phyloP scores from a whole-genome alignment of 805 yeast species.

The Monosporozyma aquatica region DNA sequence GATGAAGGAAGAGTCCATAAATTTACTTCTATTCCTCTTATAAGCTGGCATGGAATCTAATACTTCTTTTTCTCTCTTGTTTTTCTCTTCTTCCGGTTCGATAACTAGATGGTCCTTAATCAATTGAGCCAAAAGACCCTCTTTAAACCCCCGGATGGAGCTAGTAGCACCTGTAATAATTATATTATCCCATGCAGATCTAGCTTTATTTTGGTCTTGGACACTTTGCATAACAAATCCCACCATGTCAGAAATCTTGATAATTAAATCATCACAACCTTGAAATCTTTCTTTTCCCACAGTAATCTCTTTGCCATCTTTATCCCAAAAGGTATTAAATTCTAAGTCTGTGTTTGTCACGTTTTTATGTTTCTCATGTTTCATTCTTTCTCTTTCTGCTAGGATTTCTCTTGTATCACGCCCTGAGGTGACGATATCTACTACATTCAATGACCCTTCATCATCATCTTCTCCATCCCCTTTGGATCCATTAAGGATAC shows the following conservation, averaged over 20 bases:
- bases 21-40: conserved; percentile 23
- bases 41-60: conserved; percentile 28
- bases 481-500: conserved; percentile 26
- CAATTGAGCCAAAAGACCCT: conserved; percentile 53
- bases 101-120: conserved; percentile 44
- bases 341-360: conserved; percentile 60
- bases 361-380: conserved; percentile 26
- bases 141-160: conserved; percentile 66
- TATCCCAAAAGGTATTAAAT: conserved; percentile 60
- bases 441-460: conserved; percentile 78
- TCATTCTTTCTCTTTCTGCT: conserved; percentile 49
- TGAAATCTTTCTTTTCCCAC: conserved; percentile 89
- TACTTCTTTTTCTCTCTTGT: conserved; percentile 22
- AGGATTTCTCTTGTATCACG: conserved; percentile 57
- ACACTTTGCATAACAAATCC: conserved; percentile 46
- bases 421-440: conserved; percentile 76
- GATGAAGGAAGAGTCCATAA: conserved; percentile 20
- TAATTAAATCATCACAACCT: conserved; percentile 59
- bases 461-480: conserved; percentile 38
- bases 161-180: conserved; percentile 73
- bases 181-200: conserved; percentile 77
- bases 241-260: conserved; percentile 43
- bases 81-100: conserved; percentile 26
- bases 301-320: conserved; percentile 42
- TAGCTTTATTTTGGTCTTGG: conserved; percentile 61